Percentiles rank a stretch among this genome's conserved stretches.
Conservation (phyloP, 257 asterid species). For the Rehmannia glutinosa region DNA sequence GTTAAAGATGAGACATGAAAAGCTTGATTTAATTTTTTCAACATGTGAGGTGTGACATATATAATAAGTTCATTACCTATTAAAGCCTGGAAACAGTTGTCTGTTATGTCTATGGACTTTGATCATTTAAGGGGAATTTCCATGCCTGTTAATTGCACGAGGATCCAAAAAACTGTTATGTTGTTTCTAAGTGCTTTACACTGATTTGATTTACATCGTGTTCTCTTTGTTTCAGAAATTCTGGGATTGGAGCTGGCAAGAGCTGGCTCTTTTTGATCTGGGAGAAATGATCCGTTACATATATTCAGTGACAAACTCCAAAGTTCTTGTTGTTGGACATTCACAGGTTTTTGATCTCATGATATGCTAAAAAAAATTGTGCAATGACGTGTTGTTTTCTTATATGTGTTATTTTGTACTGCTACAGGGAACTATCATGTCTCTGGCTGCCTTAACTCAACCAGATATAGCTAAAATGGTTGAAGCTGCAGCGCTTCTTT, state of each 20-base stretch:
- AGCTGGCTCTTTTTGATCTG: constrained; percentile 81
- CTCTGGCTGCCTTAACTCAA: constrained; percentile 91
- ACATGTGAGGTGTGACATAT: not conserved
- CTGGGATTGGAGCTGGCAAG: constrained; percentile 99
- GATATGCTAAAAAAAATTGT: not conserved
- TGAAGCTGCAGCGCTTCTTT: constrained; percentile 93
- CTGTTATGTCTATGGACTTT: not conserved
- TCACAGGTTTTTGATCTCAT: constrained; percentile 68
- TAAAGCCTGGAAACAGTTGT: too few species aligned
- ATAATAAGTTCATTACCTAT: not conserved
- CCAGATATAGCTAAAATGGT: constrained; percentile 79
- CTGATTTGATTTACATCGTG: constrained; percentile 9
- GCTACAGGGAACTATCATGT: constrained; percentile 88
- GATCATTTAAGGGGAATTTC: not conserved
- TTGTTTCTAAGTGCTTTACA: not conserved
- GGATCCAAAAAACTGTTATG: not conserved
- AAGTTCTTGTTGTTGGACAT: constrained; percentile 81
- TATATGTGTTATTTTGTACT: constrained; percentile 10
- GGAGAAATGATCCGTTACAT: constrained; percentile 74
- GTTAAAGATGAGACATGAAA: not conserved
- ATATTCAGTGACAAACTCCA: constrained; percentile 52
- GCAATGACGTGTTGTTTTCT: constrained; percentile 7
- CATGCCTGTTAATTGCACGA: not conserved
- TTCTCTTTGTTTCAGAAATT: constrained; percentile 53
- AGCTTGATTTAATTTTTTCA: not conserved